phyloP scores from a whole-genome alignment of 1,139 yeast species.

The Pneumocystis canis region DNA sequence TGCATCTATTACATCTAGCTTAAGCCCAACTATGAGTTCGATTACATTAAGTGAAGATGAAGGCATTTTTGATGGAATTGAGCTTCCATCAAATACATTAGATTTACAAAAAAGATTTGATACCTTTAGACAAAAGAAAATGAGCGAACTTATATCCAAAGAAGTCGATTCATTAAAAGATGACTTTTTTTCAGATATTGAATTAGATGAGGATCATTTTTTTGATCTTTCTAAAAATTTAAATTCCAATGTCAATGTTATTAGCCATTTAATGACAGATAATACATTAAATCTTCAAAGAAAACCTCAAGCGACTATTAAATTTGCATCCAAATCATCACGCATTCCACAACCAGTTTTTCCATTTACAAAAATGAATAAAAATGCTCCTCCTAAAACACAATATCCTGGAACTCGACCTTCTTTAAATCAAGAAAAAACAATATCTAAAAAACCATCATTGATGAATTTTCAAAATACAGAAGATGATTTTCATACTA shows the following conservation, averaged over 20 bases:
- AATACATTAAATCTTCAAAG: conserved; percentile 1
- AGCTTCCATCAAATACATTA: conserved; percentile 15
- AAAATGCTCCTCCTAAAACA: not conserved
- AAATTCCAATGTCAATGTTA: not conserved
- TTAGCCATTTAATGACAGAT: not conserved
- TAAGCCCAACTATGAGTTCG: conserved; percentile 5
- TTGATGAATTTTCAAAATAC: conserved; percentile 8
- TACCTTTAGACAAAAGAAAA: conserved; percentile 4
- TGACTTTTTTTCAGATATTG: conserved; percentile 15
- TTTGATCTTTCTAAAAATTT: not conserved
- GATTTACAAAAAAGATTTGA: conserved; percentile 11
- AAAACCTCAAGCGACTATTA: conserved; percentile 4
- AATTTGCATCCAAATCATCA: conserved; percentile 11
- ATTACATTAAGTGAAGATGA: conserved; percentile 15
- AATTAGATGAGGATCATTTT: conserved; percentile 12
- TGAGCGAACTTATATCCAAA: conserved; percentile 2
- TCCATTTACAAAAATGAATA: conserved; percentile 3
- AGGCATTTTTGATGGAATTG: conserved; percentile 14
- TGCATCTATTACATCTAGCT: conserved; percentile 8
- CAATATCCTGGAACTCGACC: not conserved
- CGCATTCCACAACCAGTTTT: conserved; percentile 15
- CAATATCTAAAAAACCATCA: conserved; percentile 13
- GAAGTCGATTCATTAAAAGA: conserved; percentile 6
- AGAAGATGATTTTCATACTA: conserved; percentile 1
- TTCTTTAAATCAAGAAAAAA: conserved; percentile 3